A percentile compares a stretch with the other conserved stretches of the same genome.
These are phyloP conservation scores for Sclerospora graminicola DNA, from an alignment of 352 stramenopile genomes.

Conservation along the genomic window DNA sequence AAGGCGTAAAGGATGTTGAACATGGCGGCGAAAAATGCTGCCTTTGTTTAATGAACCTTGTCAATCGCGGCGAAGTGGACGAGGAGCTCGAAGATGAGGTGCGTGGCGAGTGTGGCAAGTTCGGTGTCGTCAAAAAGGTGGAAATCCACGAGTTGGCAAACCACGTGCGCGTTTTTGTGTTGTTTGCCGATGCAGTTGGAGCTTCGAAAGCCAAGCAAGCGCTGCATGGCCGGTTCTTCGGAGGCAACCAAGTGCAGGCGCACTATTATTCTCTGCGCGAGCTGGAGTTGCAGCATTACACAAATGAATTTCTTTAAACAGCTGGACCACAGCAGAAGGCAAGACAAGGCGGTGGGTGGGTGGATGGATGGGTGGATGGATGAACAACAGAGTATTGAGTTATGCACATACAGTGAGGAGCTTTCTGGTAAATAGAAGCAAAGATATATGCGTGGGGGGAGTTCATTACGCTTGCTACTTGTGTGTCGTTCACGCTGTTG, in stretches of 20 bases:
- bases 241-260: slow-evolving; percentile 59
- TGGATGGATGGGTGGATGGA: background rate
- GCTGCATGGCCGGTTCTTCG: slow-evolving; percentile 68
- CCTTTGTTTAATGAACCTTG: slow-evolving; percentile 63
- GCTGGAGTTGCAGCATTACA: slow-evolving; percentile 35
- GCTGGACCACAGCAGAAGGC: background rate
- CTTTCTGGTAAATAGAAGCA: slow-evolving; percentile 1
- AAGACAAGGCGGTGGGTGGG: slow-evolving; percentile 7
- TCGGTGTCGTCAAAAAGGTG: slow-evolving; percentile 44
- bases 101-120: slow-evolving; percentile 49
- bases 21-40: slow-evolving; percentile 35
- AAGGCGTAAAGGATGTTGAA: slow-evolving; percentile 37
- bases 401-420: slow-evolving; percentile 5
- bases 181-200: slow-evolving; percentile 40
- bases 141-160: slow-evolving; percentile 49
- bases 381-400: slow-evolving; percentile 8
- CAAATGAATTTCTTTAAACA: slow-evolving; percentile 39
- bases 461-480: slow-evolving; percentile 20
- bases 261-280: slow-evolving; percentile 47
- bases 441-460: background rate
- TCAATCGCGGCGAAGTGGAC: slow-evolving; percentile 60
- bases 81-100: slow-evolving; percentile 62
- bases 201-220: slow-evolving; percentile 41
- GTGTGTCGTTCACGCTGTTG: slow-evolving; percentile 24
- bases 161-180: slow-evolving; percentile 73